phyloP scores from a whole-genome alignment of 2,329 filamentous ascomycete species.

The Talaromyces sp. region DNA sequence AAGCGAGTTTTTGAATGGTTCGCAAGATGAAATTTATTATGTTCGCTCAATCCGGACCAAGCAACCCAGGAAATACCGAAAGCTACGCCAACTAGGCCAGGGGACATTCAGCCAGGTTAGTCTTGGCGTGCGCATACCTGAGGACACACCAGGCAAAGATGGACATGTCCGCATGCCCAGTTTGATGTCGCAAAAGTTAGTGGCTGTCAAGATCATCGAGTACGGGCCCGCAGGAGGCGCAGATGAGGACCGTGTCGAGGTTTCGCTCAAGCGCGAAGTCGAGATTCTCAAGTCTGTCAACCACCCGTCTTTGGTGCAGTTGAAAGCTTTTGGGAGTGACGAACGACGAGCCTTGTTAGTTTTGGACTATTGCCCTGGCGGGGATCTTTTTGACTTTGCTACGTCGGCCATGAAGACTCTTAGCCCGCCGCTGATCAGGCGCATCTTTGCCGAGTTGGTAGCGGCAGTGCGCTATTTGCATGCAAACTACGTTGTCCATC shows the following conservation, averaged over 20 bases:
- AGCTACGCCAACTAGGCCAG: slow-evolving; percentile 75
- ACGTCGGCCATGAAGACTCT: slow-evolving; percentile 60
- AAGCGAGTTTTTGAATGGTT: slow-evolving; percentile 14
- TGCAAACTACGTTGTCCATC: slow-evolving; percentile 78
- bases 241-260: slow-evolving; percentile 86
- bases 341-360: slow-evolving; percentile 77
- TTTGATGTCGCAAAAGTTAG: slow-evolving; percentile 61
- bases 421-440: slow-evolving; percentile 63
- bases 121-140: slow-evolving; percentile 74
- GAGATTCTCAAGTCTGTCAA: slow-evolving; percentile 86
- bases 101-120: slow-evolving; percentile 95
- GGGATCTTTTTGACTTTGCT: slow-evolving; percentile 90
- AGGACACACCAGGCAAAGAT: slow-evolving; percentile 39
- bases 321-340: slow-evolving; percentile 88
- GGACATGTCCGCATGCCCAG: slow-evolving; percentile 10
- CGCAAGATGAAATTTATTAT: slow-evolving; percentile 59
- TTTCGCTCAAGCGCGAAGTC: slow-evolving; percentile 88
- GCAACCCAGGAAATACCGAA: slow-evolving; percentile 72
- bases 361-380: slow-evolving; percentile 85
- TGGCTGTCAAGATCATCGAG: slow-evolving; percentile 92
- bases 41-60: slow-evolving; percentile 61
- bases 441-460: slow-evolving; percentile 87
- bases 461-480: slow-evolving; percentile 84
- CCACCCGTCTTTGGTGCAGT: slow-evolving; percentile 83
- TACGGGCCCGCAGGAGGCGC: slow-evolving; percentile 90